Conservation (phyloP, 78 protist genomes). For the Tieghemostelium lacteum region DNA sequence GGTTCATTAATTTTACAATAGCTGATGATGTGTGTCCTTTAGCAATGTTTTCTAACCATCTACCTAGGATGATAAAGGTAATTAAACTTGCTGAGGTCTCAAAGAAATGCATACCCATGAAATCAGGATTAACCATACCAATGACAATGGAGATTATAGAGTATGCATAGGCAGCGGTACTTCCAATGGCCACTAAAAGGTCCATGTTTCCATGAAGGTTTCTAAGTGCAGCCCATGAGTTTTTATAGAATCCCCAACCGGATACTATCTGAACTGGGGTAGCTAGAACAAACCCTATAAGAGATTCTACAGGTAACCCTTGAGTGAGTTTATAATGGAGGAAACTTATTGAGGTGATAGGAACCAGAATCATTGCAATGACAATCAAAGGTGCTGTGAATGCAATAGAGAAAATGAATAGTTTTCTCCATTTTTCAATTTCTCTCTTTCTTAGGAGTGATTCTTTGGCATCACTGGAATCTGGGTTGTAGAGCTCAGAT, state of each 20-base stretch:
- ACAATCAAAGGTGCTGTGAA: conserved; percentile 48
- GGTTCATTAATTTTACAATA: conserved; percentile 72
- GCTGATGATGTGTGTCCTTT: conserved; percentile 93
- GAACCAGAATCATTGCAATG: conserved; percentile 59
- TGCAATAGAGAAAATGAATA: conserved; percentile 16
- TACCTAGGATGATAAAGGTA: conserved; percentile 92
- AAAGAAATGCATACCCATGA: conserved; percentile 74
- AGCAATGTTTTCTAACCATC: conserved; percentile 91
- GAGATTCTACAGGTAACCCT: conserved; percentile 30
- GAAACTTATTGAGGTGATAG: conserved; percentile 30
- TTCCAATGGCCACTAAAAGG: conserved; percentile 61
- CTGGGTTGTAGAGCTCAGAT: conserved; percentile 36
- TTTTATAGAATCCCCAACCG: conserved; percentile 40
- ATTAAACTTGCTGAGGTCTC: conserved; percentile 85
- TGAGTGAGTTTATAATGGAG: not conserved
- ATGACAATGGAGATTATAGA: conserved; percentile 76
- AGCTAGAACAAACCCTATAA: conserved; percentile 41
- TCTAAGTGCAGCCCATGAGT: conserved; percentile 39
- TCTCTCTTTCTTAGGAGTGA: conserved; percentile 67
- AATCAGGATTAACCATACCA: conserved; percentile 28
- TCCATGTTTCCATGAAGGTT: conserved; percentile 79
- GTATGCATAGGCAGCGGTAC: conserved; percentile 86
- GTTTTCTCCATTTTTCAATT: conserved; percentile 42
- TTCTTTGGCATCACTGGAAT: conserved; percentile 49
- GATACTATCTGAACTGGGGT: conserved; percentile 69